Evolutionary conservation across 441 rosid species (phyloP), one percentile per base, ranked within the genome.

Genomic region (Kokia cookei): DNA sequence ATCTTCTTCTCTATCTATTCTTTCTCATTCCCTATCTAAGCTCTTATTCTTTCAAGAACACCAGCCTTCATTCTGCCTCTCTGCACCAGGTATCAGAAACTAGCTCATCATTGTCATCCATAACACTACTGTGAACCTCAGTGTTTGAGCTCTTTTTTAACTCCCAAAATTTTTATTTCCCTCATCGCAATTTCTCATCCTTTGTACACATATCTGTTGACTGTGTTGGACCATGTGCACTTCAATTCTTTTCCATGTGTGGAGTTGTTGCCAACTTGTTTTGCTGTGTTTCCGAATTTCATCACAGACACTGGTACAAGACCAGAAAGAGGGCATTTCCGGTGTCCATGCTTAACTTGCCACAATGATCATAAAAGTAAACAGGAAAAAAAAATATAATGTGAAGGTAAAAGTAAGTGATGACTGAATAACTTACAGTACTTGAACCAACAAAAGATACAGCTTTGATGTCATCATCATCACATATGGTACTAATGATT

Each of bases 391-490:
- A 22, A 42, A 42, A 9, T 26, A 53, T 53, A 53, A 55, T 9
- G 27, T 57, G 74, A 45, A 2, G 12, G 13, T 51, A 40, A 65
- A 11, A 4, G 58, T n/a, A 9, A 26, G 22, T 26, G 4, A 27
- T 17, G 17, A 17, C 73, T 11, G 32, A 53, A 43, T 15, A 40
- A 83, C 95, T 90, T 90, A 94, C 98, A 51, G 81, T 82, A 77
- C 91, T 89, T 0, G 98, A 89, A 78, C 98, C 98, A 67, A 94
- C 97, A 78, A 94, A 94, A 54, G 98, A 94, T 74, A 94, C 78
- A 69, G 98, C 98, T 81, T 82, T 88, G 77, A 94, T 61, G 65
- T 61, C 65, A 29, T 61, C 65, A 32, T 61, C 65, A 61, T 61
- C 65, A 61, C 65, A 61, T 87, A 94, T 90, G 59, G 96, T 92